A percentile compares a stretch with the other conserved stretches of the same genome.
Conservation (phyloP, 192 early-diverging fungal species). For the Backusella circina region DNA sequence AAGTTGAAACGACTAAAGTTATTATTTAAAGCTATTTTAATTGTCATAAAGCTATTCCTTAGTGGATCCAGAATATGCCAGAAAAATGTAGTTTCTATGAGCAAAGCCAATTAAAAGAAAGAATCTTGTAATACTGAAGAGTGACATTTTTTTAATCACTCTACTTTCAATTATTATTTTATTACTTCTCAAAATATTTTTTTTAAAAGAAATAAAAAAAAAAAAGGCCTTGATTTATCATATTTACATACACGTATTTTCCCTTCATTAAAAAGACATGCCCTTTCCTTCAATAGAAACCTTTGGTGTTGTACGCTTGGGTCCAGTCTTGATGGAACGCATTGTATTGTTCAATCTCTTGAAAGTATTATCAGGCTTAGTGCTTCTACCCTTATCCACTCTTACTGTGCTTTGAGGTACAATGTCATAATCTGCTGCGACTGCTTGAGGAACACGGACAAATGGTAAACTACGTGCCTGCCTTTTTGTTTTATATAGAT, state of each 20-base stretch:
- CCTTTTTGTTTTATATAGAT: neutral
- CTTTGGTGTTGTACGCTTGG: constrained; percentile 27
- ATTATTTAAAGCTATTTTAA: no score
- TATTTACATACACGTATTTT: no score
- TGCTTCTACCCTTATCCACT: constrained; percentile 23
- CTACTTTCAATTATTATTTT: no score
- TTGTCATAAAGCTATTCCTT: no score
- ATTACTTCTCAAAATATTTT: no score
- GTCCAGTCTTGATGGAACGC: constrained; percentile 28
- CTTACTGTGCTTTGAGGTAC: constrained; percentile 35
- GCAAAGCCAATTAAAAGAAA: no score
- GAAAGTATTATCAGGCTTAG: constrained; percentile 18
- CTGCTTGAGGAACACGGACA: constrained; percentile 32
- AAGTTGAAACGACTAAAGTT: no score
- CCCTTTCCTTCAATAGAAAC: constrained; percentile 30
- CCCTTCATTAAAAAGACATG: neutral
- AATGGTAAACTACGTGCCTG: constrained; percentile 12
- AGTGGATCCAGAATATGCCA: no score
- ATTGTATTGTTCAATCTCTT: constrained; percentile 32
- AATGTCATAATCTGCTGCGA: constrained; percentile 37
- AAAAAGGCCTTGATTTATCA: neutral
- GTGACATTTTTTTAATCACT: no score
- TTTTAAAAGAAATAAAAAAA: neutral
- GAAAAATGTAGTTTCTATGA: no score
- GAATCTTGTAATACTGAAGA: no score